Evolutionary conservation across 2,329 filamentous ascomycete species (phyloP), one percentile per base, ranked within the genome.

Genomic region (Graphilbum fragrans): DNA sequence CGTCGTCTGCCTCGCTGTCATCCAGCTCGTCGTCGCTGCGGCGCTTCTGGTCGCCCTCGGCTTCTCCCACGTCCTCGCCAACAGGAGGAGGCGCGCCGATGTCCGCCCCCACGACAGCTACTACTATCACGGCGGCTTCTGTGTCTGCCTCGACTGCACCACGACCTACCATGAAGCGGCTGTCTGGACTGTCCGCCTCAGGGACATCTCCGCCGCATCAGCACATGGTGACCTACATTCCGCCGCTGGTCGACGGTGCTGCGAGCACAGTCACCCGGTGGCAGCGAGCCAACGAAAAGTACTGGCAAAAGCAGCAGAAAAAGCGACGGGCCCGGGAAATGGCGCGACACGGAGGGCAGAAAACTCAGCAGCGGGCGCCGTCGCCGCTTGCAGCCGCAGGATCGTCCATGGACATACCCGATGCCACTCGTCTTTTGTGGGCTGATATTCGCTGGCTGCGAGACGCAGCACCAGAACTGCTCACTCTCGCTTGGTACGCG

Each of bases 241-340:
- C 59, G 16, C 53, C 59, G 0, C 51, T 62, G 7, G 56, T 58
- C 43, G 59, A 62, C 39, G 54, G 56, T 3, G 55, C 58, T 0
- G 57, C 55, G 40, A 57, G 58, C 12, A 62, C 58, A 7, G 22
- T 37, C 9, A 29, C 44, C 3, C 35, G 44, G 2, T 48, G 51
- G 9, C 56, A 57, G 1, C 51, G 54, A 16, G 46, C 47, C 6
- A 53, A 53, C 44, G 48, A 52, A 27, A 49, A 51, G 2, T n/a
- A 29, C 11, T n/a, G 19, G 22, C 2, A 9, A 9, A 32, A 29
- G 31, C 41, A 32, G 14, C 22, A 32, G 19, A 7, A 12, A 8
- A 36, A n/a, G 18, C 21, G 3, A 2, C 32, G 6, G 17, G n/a
- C 29, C 11, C 34, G 17, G 9, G 34, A 20, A 20, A 7, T 10